Percentiles rank a stretch among this genome's conserved stretches.
Evolutionary conservation across 1,139 yeast genomes (phyloP).

Genomic region (Kurtzmaniella quercitrusa): DNA sequence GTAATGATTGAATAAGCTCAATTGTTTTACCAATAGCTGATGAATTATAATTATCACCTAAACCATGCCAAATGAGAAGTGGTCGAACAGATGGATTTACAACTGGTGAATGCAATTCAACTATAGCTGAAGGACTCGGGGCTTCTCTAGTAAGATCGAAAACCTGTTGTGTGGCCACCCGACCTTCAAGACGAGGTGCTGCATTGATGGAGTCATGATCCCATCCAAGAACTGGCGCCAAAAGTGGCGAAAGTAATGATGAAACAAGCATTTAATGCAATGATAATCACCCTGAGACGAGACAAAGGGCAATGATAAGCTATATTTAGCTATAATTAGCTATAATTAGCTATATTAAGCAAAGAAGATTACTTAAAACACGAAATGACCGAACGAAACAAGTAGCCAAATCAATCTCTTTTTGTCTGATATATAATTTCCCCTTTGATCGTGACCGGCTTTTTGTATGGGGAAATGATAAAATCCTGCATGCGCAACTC

Average conservation of each 20-base stretch:
- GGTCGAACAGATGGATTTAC: constrained; percentile 28
- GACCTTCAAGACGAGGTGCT: neutral
- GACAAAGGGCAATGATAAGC: too few species aligned
- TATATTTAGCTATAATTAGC: neutral
- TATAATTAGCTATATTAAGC: too few species aligned
- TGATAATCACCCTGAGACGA: too few species aligned
- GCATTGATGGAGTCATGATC: neutral
- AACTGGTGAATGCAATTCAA: neutral
- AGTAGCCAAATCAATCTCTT: neutral
- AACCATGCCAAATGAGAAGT: constrained; percentile 80
- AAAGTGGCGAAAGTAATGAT: neutral
- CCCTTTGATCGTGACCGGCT: neutral
- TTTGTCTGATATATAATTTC: neutral
- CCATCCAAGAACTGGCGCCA: neutral
- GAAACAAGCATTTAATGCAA: neutral
- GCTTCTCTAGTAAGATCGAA: constrained; percentile 1
- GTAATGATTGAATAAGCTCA: constrained; percentile 35
- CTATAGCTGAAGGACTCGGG: neutral
- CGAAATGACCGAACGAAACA: too few species aligned
- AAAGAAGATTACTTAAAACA: too few species aligned
- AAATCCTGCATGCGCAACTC: neutral
- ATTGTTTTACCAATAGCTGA: constrained; percentile 50
- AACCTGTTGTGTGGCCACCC: neutral
- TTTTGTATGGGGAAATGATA: neutral
- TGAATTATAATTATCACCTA: constrained; percentile 73